These are phyloP conservation scores for Vigna unguiculata DNA, from an alignment of 306 rosid genomes.

Conservation along the genomic window DNA sequence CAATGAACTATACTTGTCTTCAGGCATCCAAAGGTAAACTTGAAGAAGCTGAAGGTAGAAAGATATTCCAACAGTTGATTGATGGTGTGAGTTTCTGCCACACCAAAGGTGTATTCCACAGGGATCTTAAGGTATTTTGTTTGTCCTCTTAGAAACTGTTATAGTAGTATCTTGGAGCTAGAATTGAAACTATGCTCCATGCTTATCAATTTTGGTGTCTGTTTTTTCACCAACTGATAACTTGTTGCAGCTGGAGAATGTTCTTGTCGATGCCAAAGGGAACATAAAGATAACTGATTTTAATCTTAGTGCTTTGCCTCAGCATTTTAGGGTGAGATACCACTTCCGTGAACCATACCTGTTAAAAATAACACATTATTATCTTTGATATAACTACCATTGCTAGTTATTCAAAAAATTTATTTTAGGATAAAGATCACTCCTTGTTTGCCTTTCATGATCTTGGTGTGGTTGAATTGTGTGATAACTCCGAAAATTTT, in stretches of 20 bases:
- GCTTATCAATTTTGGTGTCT: not conserved
- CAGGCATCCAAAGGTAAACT: conserved; percentile 77
- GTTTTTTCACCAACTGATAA: conserved; percentile 4
- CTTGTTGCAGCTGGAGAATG: conserved; percentile 80
- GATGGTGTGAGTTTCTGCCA: conserved; percentile 90
- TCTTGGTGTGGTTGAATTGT: not conserved
- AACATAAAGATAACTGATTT: conserved; percentile 85
- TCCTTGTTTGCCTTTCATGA: not conserved
- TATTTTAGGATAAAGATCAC: not conserved
- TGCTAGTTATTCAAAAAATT: not conserved
- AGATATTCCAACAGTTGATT: conserved; percentile 80
- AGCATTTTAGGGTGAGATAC: conserved; percentile 69
- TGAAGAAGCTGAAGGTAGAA: conserved; percentile 71
- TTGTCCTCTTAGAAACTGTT: conserved; percentile 11
- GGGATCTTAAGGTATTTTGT: conserved; percentile 83
- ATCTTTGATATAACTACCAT: not conserved
- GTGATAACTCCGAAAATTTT: conserved; percentile 28
- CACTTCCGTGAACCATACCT: not conserved
- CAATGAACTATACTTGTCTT: conserved; percentile 8
- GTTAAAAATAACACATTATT: not conserved
- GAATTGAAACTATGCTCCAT: not conserved
- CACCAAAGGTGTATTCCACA: conserved; percentile 83
- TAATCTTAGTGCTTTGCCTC: conserved; percentile 91
- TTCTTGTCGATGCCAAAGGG: conserved; percentile 75
- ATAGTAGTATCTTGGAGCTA: not conserved